phyloP scores from a whole-genome alignment of 1,284 basidiomycete genomes.

The Irpex sp. region DNA sequence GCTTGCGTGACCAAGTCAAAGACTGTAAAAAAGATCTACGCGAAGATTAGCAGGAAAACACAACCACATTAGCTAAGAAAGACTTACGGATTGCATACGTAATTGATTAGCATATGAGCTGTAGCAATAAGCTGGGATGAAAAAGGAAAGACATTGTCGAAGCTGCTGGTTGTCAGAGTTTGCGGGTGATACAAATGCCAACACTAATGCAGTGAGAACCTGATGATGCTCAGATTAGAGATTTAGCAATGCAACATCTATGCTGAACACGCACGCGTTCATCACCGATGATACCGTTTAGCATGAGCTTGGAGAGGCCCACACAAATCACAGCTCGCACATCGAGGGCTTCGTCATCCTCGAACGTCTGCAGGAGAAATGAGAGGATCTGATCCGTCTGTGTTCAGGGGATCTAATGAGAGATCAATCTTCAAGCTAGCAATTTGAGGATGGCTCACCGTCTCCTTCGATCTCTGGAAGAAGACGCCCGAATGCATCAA shows the following conservation, averaged over 20 bases:
- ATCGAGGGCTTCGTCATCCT: constrained; percentile 64
- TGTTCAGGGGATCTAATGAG: background rate
- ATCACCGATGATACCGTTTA: constrained; percentile 77
- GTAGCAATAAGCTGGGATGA: constrained; percentile 90
- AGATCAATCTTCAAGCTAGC: background rate
- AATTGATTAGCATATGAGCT: constrained; percentile 76
- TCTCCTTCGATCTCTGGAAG: constrained; percentile 47
- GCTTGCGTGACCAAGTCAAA: constrained; percentile 64
- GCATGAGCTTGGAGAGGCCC: constrained; percentile 85
- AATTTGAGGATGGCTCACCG: constrained; percentile 33
- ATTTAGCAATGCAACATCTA: background rate
- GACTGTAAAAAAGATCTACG: constrained; percentile 69
- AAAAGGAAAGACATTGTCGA: constrained; percentile 90
- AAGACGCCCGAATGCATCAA: constrained; percentile 83
- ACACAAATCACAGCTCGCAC: constrained; percentile 77
- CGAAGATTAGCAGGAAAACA: background rate
- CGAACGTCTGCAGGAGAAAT: constrained; percentile 69
- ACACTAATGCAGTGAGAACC: constrained; percentile 75
- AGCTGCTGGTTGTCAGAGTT: constrained; percentile 82
- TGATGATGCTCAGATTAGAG: constrained; percentile 25
- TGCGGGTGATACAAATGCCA: constrained; percentile 84
- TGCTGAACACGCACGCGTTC: constrained; percentile 44
- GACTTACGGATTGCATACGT: constrained; percentile 65
- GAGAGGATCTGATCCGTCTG: constrained; percentile 67
- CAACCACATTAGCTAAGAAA: background rate